Base-by-base conservation (phyloP, 106 monocot species). In the Apostasia shenzhenica region DNA sequence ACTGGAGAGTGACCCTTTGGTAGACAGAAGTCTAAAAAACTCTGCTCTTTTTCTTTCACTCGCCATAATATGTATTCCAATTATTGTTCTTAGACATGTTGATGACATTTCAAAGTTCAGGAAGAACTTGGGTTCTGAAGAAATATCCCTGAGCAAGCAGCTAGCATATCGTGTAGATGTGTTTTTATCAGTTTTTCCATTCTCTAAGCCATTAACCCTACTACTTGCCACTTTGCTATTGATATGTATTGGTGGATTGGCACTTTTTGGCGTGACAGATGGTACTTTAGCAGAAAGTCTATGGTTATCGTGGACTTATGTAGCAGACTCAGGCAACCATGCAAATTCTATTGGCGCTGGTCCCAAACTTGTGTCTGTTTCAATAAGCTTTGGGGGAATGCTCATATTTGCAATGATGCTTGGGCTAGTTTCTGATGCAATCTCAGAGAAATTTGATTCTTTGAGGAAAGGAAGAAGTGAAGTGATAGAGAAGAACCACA, bases 321-420 rank as follows among this genome's bases (percentile, higher is more conserved):
- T 88, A 52, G 88, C 88, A 14, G 83, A 83, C 76, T 83, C 88
- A 54, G 88, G 88, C 60, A 88, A 88, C 73, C 88, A 88, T 79
- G 88, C 88, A 54, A 81, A 84, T 71, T 81, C 88, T 57, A 67
- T 70, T 62, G 88, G 88, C 7, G 11, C 76, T 67, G 78, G 83
- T 67, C 88, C 83, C 58, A 83, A 88, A 71, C 73, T 88, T 49
- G 88, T 88, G 56, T 84, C 88, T 58, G 78, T 88, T 14, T 81
- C 73, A 40, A 88, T 84, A 57, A 88, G 81, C 73, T 81, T 88
- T 60, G 88, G 88, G 58, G 88, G 88, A 75, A 88, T 88, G 88
- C 78, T 88, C 69, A 78, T 88, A 76, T 88, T 88, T 84, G 88
- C 88, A n/a, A 88, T 88, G 88, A 88, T 88, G 84, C 83, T 88